Percentiles rank a stretch among this genome's conserved stretches.
Evolutionary conservation across 2,329 filamentous ascomycete species (phyloP).

Genomic region (Sphaerostilbella broomeana): DNA sequence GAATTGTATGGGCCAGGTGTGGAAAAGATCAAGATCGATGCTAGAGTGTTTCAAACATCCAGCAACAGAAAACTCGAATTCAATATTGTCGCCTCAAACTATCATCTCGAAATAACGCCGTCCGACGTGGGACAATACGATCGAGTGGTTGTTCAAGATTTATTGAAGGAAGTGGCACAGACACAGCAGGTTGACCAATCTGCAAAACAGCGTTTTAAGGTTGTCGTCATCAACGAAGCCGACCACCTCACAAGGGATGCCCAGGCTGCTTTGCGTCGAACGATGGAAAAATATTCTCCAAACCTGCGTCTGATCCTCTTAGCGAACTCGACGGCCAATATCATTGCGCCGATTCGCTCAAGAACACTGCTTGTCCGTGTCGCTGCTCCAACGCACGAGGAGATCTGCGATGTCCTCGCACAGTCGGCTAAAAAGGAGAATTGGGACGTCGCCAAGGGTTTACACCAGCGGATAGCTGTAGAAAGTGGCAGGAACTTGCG

Average conservation of each 20-base stretch:
- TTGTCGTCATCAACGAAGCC: conserved; percentile 98
- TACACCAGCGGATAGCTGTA: conserved; percentile 80
- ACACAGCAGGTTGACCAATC: conserved; percentile 96
- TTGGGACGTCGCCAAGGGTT: conserved; percentile 66
- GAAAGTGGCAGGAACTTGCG: conserved; percentile 89
- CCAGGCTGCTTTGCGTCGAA: conserved; percentile 86
- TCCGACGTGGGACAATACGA: conserved; percentile 96
- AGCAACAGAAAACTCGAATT: conserved; percentile 98
- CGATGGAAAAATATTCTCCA: conserved; percentile 99
- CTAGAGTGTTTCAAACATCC: conserved; percentile 90
- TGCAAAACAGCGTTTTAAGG: conserved; percentile 91
- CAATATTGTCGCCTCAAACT: conserved; percentile 95
- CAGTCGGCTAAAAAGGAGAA: conserved; percentile 68
- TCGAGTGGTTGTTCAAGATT: conserved; percentile 88
- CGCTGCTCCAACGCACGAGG: conserved; percentile 74
- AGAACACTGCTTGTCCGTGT: conserved; percentile 88
- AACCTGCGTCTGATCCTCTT: conserved; percentile 87
- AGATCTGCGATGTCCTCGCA: conserved; percentile 75
- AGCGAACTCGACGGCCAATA: conserved; percentile 95
- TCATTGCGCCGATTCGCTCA: conserved; percentile 95
- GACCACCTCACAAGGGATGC: conserved; percentile 91
- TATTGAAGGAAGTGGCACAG: conserved; percentile 96
- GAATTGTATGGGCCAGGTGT: conserved; percentile 92
- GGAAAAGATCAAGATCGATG: conserved; percentile 99
- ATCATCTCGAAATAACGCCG: conserved; percentile 97